Evolutionary conservation across 1,139 yeast species (phyloP).

Genomic region (Spencermartinsiella ligniputridi): DNA sequence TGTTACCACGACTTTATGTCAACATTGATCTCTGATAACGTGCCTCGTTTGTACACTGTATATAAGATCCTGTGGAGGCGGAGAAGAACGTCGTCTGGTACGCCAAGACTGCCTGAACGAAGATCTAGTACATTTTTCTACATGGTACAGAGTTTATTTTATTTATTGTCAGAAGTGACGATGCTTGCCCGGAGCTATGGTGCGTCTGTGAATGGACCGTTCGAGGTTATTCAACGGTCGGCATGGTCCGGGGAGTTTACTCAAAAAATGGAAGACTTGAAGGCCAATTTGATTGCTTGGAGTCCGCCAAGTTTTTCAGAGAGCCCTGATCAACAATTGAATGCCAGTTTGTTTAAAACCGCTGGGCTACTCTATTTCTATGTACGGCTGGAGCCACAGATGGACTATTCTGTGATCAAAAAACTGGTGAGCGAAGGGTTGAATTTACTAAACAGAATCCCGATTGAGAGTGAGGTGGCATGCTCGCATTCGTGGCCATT

Average conservation of each 20-base stretch:
- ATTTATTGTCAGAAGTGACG: not conserved
- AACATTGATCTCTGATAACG: not conserved
- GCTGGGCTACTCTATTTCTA: not conserved
- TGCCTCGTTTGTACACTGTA: not conserved
- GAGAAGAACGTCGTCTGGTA: not conserved
- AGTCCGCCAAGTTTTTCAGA: conserved; percentile 1
- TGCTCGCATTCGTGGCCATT: conserved; percentile 17
- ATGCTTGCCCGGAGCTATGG: not conserved
- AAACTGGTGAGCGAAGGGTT: not conserved
- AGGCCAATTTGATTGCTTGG: not conserved
- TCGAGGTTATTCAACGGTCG: not conserved
- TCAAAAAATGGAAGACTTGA: not conserved
- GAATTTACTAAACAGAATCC: not conserved
- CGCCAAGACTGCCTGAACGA: not conserved
- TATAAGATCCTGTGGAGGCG: not conserved
- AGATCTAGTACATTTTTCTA: not conserved
- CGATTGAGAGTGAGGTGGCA: conserved; percentile 9
- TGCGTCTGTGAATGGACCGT: not conserved
- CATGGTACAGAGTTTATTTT: not conserved
- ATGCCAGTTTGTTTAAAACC: not conserved
- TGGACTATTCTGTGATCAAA: not conserved
- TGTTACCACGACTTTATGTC: not conserved
- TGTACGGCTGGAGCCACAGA: not conserved
- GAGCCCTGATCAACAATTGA: not conserved
- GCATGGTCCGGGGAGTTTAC: not conserved